Evolutionary conservation across 1,139 yeast genomes (phyloP).

Genomic region (Geotrichum aggregatum): DNA sequence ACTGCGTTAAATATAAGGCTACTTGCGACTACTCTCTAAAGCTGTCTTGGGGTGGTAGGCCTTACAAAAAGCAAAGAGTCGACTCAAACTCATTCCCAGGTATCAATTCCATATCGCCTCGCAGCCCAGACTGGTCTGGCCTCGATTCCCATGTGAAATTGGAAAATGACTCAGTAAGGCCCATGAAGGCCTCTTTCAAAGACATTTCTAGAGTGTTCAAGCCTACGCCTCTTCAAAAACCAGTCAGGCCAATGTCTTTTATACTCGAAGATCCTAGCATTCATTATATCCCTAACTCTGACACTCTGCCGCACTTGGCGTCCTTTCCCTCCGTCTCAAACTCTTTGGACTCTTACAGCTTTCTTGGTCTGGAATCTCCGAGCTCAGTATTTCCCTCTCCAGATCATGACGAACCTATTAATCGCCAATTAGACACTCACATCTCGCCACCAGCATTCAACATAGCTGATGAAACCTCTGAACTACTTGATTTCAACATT

Average conservation of each 20-base stretch:
- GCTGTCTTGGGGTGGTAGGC: slow-evolving; percentile 77
- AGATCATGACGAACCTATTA: neutral
- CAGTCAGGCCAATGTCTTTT: slow-evolving; percentile 24
- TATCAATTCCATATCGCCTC: no score
- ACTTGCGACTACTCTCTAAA: slow-evolving; percentile 63
- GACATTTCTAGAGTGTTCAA: slow-evolving; percentile 25
- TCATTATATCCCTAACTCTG: slow-evolving; percentile 1
- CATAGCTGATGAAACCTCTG: slow-evolving; percentile 3
- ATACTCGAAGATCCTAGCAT: slow-evolving; percentile 25
- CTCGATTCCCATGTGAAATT: neutral
- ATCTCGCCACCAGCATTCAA: neutral
- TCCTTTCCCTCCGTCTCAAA: neutral
- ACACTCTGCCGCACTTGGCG: neutral
- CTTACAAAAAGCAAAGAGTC: slow-evolving; percentile 44
- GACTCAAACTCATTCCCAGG: neutral
- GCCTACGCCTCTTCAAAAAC: slow-evolving; percentile 28
- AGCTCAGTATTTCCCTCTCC: neutral
- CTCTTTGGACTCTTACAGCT: neutral
- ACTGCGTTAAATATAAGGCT: slow-evolving; percentile 49
- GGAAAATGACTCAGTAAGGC: neutral
- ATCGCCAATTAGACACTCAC: neutral
- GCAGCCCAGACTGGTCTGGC: neutral
- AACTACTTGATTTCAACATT: slow-evolving; percentile 6
- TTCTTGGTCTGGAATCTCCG: neutral
- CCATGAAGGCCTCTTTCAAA: slow-evolving; percentile 15